Percentiles rank a stretch among this genome's conserved stretches.
phyloP scores from a whole-genome alignment of 805 yeast species.

The Dipodascus geniculatus region DNA sequence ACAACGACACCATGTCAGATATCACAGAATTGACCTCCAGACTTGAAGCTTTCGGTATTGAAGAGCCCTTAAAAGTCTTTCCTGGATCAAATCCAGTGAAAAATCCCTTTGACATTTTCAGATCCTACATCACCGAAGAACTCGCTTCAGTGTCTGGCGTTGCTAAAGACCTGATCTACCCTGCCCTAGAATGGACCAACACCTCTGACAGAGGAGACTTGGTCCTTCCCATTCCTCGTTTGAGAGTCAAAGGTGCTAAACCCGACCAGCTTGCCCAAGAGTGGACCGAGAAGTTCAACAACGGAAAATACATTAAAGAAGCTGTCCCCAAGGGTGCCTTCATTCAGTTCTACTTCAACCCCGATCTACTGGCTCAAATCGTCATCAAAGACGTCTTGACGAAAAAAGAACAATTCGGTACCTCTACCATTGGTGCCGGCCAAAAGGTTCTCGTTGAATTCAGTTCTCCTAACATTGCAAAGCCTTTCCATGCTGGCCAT shows the following conservation, averaged over 20 bases:
- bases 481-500: constrained; percentile 99
- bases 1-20: not conserved
- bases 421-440: constrained; percentile 57
- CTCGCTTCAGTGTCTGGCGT: constrained; percentile 65
- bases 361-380: constrained; percentile 50
- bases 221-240: constrained; percentile 82
- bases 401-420: constrained; percentile 54
- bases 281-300: constrained; percentile 70
- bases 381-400: constrained; percentile 60
- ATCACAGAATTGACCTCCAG: constrained; percentile 1
- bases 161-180: constrained; percentile 54
- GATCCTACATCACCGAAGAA: constrained; percentile 80
- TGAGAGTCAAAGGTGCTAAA: constrained; percentile 74
- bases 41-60: constrained; percentile 4
- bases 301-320: constrained; percentile 52
- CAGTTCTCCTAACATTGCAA: constrained; percentile 96
- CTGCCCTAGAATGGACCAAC: constrained; percentile 79
- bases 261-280: constrained; percentile 63
- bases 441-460: constrained; percentile 76
- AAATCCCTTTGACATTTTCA: constrained; percentile 77
- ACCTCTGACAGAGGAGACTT: constrained; percentile 88
- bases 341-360: constrained; percentile 75
- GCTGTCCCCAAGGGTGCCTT: constrained; percentile 84
- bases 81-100: constrained; percentile 59
- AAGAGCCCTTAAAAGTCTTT: constrained; percentile 12